These are phyloP conservation scores for Ogataea hybrid DNA, from an alignment of 1,139 yeast species.

Conservation along the genomic window DNA sequence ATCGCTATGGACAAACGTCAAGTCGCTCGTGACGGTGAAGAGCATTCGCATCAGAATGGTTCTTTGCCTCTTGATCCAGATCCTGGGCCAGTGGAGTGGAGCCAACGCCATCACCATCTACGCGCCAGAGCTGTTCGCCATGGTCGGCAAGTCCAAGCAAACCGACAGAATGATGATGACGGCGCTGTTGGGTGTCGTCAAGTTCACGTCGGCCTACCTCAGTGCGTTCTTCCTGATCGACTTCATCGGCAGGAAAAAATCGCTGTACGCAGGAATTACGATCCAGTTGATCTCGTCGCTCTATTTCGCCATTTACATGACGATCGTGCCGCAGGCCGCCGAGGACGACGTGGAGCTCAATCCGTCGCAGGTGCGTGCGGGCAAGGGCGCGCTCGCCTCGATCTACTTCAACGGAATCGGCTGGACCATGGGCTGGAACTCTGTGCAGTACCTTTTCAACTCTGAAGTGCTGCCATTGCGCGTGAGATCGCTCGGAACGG, in stretches of 20 bases:
- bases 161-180: conserved; percentile 43
- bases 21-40: conserved; percentile 37
- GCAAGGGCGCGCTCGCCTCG: conserved; percentile 52
- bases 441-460: conserved; percentile 56
- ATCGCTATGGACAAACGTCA: conserved; percentile 32
- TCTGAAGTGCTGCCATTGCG: conserved; percentile 59
- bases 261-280: conserved; percentile 41
- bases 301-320: conserved; percentile 45
- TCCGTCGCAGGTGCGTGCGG: conserved; percentile 38
- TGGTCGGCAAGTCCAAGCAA: conserved; percentile 44
- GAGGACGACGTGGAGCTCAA: conserved; percentile 32
- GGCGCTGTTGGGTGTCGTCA: conserved; percentile 48
- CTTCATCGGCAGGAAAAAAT: conserved; percentile 44
- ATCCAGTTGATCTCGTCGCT: conserved; percentile 34
- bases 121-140: conserved; percentile 52
- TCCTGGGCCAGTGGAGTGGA: conserved; percentile 63
- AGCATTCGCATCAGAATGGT: conserved; percentile 47
- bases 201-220: conserved; percentile 43
- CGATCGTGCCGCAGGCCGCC: conserved; percentile 46
- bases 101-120: conserved; percentile 62
- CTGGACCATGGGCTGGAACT: conserved; percentile 64
- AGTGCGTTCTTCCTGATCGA: conserved; percentile 49
- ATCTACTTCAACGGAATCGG: conserved; percentile 54
- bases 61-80: conserved; percentile 43
- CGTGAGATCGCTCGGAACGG: conserved; percentile 52